These are phyloP conservation scores for Turritis glabra DNA, from an alignment of 345 rosid genomes.

Conservation along the genomic window DNA sequence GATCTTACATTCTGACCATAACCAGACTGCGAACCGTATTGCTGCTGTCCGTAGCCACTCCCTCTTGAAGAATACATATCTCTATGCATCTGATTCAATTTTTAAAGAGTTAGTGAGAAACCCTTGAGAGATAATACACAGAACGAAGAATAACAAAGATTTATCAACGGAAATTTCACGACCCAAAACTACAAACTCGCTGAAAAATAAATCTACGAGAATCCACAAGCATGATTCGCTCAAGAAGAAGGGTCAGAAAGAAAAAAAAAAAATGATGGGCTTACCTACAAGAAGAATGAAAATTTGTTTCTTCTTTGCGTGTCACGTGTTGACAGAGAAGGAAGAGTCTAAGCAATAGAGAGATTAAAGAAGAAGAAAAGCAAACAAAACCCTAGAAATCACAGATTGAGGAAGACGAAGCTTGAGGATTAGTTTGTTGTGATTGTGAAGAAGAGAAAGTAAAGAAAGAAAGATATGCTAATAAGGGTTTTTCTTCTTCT, in stretches of 20 bases:
- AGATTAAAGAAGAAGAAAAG: neutral
- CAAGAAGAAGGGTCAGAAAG: too few species aligned
- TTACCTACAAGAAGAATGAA: slow-evolving; percentile 16
- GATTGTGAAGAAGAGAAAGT: neutral
- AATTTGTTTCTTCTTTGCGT: neutral
- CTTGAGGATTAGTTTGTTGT: neutral
- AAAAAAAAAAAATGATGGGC: neutral
- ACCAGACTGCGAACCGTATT: slow-evolving; percentile 75
- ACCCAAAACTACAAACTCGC: neutral
- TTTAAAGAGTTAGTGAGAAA: neutral
- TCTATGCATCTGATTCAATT: slow-evolving; percentile 31
- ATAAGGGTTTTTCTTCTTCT: neutral
- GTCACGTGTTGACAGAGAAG: neutral
- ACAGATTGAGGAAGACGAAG: slow-evolving; percentile 23
- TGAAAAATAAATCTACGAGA: neutral
- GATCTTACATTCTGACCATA: slow-evolving; percentile 76
- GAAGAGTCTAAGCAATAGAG: neutral
- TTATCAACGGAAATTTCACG: neutral
- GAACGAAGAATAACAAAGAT: neutral
- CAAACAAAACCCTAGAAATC: slow-evolving; percentile 20
- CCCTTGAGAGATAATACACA: neutral
- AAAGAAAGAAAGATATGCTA: neutral
- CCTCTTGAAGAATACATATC: slow-evolving; percentile 85
- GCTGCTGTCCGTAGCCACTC: slow-evolving; percentile 71
- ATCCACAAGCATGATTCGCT: neutral